Base-by-base conservation (phyloP, 208 protist species). In the Crithidia fasciculata region DNA sequence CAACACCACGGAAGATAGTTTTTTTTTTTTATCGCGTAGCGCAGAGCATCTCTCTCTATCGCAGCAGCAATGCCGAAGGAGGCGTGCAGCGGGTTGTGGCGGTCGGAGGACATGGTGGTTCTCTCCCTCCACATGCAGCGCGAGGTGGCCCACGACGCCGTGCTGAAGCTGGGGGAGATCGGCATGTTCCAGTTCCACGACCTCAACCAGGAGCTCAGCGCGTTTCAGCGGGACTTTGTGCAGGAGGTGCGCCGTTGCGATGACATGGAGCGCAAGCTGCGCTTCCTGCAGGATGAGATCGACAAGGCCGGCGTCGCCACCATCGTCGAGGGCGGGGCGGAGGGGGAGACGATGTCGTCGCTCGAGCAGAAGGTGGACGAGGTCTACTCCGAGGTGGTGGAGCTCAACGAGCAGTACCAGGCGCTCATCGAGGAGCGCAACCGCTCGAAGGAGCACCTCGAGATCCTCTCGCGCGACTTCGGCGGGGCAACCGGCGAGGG, bases 31-130 rank as follows among this genome's bases (percentile, higher is more conserved):
- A 1, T 28, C 28, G 28, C 28, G 28, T 28, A 28, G 28, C 28
- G 28, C 28, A 28, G 28, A 28, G 28, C 28, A 28, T 57, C 13
- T 65, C 54, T 55, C 47, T 72, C 49, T 76, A 44, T 39, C 55
- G n/a, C 57, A 40, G 39, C 18, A 40, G 60, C 49, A 49, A 96
- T 96, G 91, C 85, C 87, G 41, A 63, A 75, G 62, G 91, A 96
- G 83, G 87, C 88, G 18, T 90, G 86, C 76, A 96, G 91, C 78
- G 91, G 91, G 19, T 66, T 99, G 37, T 99, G 95, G 88, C 87
- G 98, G 47, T 98, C 95, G n/a, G 93, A 99, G 88, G 95, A 99
- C 74, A 99, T 99, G 98, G 78, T 88, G 63, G 83, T 99, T 19
- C 86, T 99, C 37, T 95, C 98, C 73, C 69, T 99, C 13, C 95